Percentiles rank a stretch among this genome's conserved stretches.
These are phyloP conservation scores for Irpex lacteus DNA, from an alignment of 1,284 basidiomycete species.

Conservation along the genomic window DNA sequence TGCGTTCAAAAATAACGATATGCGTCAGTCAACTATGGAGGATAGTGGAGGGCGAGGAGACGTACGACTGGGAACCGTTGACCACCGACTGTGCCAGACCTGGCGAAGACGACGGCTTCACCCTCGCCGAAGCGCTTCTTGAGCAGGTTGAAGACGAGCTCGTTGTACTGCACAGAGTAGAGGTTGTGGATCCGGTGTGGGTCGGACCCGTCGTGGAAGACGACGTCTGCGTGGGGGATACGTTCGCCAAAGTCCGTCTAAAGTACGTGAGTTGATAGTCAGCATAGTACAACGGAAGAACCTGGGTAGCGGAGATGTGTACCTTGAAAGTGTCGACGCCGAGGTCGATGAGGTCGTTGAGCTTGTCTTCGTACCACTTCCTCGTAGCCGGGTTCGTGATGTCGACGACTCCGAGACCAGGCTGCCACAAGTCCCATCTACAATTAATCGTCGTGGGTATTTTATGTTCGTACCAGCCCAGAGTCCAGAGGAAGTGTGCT, in stretches of 20 bases:
- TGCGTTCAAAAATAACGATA: background rate
- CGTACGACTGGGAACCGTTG: conserved; percentile 50
- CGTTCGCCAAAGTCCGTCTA: conserved; percentile 73
- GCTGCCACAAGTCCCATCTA: conserved; percentile 74
- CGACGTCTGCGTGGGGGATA: conserved; percentile 61
- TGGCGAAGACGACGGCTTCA: conserved; percentile 69
- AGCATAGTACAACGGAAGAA: no score
- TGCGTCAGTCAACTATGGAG: no score
- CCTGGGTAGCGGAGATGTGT: background rate
- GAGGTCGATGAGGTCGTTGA: conserved; percentile 60
- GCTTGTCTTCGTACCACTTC: conserved; percentile 64
- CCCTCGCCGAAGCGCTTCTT: conserved; percentile 58
- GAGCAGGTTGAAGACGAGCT: conserved; percentile 63
- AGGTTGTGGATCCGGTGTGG: conserved; percentile 65
- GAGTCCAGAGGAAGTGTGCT: conserved; percentile 19
- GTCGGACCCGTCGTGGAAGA: conserved; percentile 69
- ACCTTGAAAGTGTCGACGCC: conserved; percentile 75
- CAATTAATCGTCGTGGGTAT: background rate
- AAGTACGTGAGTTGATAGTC: background rate
- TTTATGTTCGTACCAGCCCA: background rate
- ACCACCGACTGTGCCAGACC: conserved; percentile 64
- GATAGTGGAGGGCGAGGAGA: background rate
- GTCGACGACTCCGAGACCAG: conserved; percentile 67
- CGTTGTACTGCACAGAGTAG: conserved; percentile 68
- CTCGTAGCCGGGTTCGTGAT: conserved; percentile 69